These are phyloP conservation scores for Gnomoniopsis sp. DNA, from an alignment of 2,329 filamentous ascomycete genomes.

Conservation along the genomic window DNA sequence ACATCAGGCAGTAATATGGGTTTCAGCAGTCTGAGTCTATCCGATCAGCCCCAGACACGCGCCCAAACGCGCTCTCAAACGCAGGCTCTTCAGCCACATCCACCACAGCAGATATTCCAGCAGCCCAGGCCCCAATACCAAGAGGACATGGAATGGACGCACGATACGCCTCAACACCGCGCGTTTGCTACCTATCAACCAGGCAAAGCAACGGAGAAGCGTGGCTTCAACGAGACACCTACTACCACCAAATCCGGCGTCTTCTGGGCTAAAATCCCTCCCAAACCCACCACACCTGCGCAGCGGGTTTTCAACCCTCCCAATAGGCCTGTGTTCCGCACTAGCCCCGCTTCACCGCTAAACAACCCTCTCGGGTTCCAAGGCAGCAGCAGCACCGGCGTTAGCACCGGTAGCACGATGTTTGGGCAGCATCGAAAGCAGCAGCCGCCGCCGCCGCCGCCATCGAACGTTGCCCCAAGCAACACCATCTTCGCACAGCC, in stretches of 20 bases:
- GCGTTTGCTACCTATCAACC: constrained; percentile 48
- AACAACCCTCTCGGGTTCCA: constrained; percentile 46
- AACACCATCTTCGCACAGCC: constrained; percentile 49
- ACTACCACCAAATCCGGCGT: constrained; percentile 44
- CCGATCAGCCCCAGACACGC: constrained; percentile 11
- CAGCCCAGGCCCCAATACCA: constrained; percentile 29
- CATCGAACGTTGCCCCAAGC: no score
- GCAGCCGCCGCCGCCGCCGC: constrained; percentile 2
- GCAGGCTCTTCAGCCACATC: constrained; percentile 4
- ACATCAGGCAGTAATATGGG: constrained; percentile 11
- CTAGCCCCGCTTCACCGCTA: constrained; percentile 40
- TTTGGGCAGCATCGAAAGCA: constrained; percentile 4
- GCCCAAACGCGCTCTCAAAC: constrained; percentile 3
- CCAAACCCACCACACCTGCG: constrained; percentile 65
- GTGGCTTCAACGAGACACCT: constrained; percentile 44
- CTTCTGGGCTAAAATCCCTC: constrained; percentile 69
- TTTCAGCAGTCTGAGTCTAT: constrained; percentile 21
- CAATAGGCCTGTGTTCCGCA: constrained; percentile 49
- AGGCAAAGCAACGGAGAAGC: constrained; percentile 33
- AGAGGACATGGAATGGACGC: constrained; percentile 73
- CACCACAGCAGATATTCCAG: constrained; percentile 20
- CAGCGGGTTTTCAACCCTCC: constrained; percentile 60
- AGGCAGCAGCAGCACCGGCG: constrained; percentile 23
- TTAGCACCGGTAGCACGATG: constrained; percentile 19
- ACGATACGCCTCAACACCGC: constrained; percentile 53